Conservation (phyloP, 1,139 yeast genomes). For the Pneumocystis wakefieldiae region DNA sequence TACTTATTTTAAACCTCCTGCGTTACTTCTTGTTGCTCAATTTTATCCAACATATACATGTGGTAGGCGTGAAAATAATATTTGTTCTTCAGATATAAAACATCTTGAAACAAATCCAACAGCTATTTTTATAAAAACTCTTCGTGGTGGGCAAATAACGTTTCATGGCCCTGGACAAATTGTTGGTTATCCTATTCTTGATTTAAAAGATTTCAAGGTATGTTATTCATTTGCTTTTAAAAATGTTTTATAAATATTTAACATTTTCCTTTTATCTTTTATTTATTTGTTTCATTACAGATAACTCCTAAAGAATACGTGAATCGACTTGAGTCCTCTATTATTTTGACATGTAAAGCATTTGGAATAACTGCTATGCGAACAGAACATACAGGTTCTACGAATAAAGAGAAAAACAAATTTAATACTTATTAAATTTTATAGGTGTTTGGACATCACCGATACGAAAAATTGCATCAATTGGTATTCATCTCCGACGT, state of each 20-base stretch:
- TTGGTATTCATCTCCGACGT: slow-evolving; percentile 76
- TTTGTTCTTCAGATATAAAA: not conserved
- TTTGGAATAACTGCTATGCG: slow-evolving; percentile 36
- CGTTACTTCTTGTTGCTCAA: slow-evolving; percentile 24
- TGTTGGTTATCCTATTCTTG: slow-evolving; percentile 71
- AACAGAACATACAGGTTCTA: slow-evolving; percentile 58
- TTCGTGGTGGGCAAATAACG: slow-evolving; percentile 93
- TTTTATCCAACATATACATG: slow-evolving; percentile 78
- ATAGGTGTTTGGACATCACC: slow-evolving; percentile 46
- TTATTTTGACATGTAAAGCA: slow-evolving; percentile 36
- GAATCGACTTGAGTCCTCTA: slow-evolving; percentile 47
- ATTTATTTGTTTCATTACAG: slow-evolving; percentile 6
- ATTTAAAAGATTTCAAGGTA: slow-evolving; percentile 40
- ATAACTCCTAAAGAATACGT: slow-evolving; percentile 67
- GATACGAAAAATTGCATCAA: slow-evolving; percentile 59
- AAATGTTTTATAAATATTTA: not conserved
- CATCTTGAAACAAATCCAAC: slow-evolving; percentile 19
- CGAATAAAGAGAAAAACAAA: not conserved
- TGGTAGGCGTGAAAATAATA: slow-evolving; percentile 56
- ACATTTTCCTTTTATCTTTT: not conserved
- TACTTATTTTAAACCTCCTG: not conserved
- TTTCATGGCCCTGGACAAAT: slow-evolving; percentile 95
- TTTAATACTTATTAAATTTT: not conserved
- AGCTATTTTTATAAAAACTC: slow-evolving; percentile 53
- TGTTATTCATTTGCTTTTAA: not conserved